These are phyloP conservation scores for Aspergillus spinulosporus DNA, from an alignment of 2,329 filamentous ascomycete species.

Conservation along the genomic window DNA sequence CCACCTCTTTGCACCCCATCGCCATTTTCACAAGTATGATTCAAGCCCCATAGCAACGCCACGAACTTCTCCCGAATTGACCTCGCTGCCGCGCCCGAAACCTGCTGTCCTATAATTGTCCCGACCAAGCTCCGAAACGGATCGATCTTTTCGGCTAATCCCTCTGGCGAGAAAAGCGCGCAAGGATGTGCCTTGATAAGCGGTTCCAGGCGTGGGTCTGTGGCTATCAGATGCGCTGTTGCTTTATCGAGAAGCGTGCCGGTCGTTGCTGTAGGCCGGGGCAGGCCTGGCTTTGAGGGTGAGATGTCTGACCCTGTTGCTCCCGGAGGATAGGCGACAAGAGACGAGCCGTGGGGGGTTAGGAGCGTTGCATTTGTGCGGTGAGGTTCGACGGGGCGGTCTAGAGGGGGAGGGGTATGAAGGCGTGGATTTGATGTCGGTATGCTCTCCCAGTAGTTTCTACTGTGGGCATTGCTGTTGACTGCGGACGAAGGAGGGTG, in stretches of 20 bases:
- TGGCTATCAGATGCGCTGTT: conserved; percentile 68
- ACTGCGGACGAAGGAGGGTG: conserved; percentile 8
- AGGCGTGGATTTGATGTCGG: conserved; percentile 43
- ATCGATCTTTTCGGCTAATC: conserved; percentile 80
- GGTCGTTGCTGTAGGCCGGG: conserved; percentile 58
- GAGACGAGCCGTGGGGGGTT: conserved; percentile 47
- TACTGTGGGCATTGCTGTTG: conserved; percentile 24
- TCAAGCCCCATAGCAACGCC: conserved; percentile 60
- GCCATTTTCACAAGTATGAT: conserved; percentile 18
- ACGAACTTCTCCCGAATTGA: conserved; percentile 88
- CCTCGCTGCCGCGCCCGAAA: conserved; percentile 85
- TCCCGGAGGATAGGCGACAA: conserved; percentile 50
- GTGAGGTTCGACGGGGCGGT: conserved; percentile 50
- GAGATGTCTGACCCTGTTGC: conserved; percentile 35
- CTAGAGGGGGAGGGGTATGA: conserved; percentile 46
- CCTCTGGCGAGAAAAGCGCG: conserved; percentile 74
- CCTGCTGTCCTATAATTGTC: conserved; percentile 94
- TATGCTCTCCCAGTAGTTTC: conserved; percentile 28
- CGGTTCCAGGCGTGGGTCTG: conserved; percentile 70
- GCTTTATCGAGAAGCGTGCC: conserved; percentile 75
- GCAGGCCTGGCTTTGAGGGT: conserved; percentile 43
- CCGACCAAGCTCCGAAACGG: conserved; percentile 81
- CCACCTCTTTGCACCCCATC: neutral
- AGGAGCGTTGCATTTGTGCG: conserved; percentile 52
- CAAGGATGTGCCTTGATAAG: conserved; percentile 76